phyloP scores from a whole-genome alignment of 345 rosid genomes.

The Conringia planisiliqua region DNA sequence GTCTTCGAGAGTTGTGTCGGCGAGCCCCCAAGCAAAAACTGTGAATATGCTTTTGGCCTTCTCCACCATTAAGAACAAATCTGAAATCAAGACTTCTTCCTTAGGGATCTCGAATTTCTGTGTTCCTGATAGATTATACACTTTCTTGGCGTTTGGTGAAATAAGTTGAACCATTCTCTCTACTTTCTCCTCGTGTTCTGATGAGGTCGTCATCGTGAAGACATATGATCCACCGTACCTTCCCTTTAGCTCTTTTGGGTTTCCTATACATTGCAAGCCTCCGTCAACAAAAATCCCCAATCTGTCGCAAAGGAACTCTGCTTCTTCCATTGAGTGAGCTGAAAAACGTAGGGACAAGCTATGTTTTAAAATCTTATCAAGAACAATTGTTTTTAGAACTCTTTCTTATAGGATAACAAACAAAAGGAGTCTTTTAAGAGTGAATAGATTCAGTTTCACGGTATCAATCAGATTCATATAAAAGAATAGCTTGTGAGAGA shows the following conservation, averaged over 20 bases:
- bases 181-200: constrained; percentile 54
- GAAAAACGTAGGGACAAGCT: constrained; percentile 18
- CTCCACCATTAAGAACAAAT: constrained; percentile 73
- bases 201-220: constrained; percentile 74
- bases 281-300: constrained; percentile 87
- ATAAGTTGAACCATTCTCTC: constrained; percentile 54
- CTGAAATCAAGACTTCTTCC: constrained; percentile 62
- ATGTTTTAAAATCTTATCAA: background rate
- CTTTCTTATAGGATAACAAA: background rate
- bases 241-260: constrained; percentile 78
- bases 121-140: constrained; percentile 78
- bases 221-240: constrained; percentile 87
- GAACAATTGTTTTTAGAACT: background rate
- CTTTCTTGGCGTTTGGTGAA: constrained; percentile 66
- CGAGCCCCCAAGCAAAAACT: constrained; percentile 93
- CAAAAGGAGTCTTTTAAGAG: background rate
- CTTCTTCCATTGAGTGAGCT: constrained; percentile 98
- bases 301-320: constrained; percentile 85
- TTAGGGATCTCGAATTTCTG: constrained; percentile 97
- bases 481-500: background rate
- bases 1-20: constrained; percentile 90
- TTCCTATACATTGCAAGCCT: constrained; percentile 85
- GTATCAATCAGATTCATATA: background rate
- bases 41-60: constrained; percentile 68
- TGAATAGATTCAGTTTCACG: background rate